phyloP scores from a whole-genome alignment of 768 basidiomycete genomes.

The Lepiota subincarnata region DNA sequence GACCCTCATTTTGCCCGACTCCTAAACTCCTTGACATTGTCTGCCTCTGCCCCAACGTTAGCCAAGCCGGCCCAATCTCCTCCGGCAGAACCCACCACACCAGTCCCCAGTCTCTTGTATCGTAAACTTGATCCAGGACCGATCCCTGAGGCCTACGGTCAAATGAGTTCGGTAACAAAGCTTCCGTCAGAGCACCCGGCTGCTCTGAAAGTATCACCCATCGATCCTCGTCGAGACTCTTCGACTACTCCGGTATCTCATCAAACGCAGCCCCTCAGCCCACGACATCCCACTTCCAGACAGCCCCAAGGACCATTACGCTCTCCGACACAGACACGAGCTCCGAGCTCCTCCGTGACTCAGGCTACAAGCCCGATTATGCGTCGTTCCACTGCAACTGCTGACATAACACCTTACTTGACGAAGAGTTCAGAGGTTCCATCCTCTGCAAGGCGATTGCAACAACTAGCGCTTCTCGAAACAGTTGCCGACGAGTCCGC shows the following conservation, averaged over 20 bases:
- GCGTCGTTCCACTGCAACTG: slow-evolving; percentile 27
- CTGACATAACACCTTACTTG: slow-evolving; percentile 71
- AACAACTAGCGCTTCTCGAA: slow-evolving; percentile 69
- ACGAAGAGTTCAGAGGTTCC: slow-evolving; percentile 50
- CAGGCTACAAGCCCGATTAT: neutral
- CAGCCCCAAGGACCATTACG: neutral
- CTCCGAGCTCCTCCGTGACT: neutral
- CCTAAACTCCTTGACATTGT: slow-evolving; percentile 57
- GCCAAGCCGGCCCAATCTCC: slow-evolving; percentile 1
- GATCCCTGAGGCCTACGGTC: neutral
- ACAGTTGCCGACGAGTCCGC: slow-evolving; percentile 72
- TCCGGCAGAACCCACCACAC: slow-evolving; percentile 4
- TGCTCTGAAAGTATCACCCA: neutral
- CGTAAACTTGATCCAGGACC: slow-evolving; percentile 1
- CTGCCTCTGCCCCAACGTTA: slow-evolving; percentile 27
- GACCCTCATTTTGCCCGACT: slow-evolving; percentile 74
- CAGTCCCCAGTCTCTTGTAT: slow-evolving; percentile 1
- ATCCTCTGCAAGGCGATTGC: slow-evolving; percentile 57
- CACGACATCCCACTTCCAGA: neutral
- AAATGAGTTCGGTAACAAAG: neutral
- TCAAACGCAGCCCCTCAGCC: neutral
- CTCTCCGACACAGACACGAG: neutral
- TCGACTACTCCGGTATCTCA: slow-evolving; percentile 4
- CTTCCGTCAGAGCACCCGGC: neutral
- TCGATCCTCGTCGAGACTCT: neutral